phyloP scores from a whole-genome alignment of 169 alveolate species.

The Babesia sp. region DNA sequence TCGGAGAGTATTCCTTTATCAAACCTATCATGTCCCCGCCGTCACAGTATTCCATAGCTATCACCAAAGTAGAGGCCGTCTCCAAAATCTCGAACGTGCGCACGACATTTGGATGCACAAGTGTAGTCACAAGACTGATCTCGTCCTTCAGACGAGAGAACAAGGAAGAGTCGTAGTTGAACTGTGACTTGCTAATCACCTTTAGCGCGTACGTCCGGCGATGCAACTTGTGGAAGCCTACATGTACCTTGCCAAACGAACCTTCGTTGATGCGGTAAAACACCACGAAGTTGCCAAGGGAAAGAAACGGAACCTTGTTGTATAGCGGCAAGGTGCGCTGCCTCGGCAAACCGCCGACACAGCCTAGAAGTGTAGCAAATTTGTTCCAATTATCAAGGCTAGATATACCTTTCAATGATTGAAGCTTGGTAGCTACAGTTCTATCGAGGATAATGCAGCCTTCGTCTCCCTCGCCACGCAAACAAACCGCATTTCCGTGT shows the following conservation, averaged over 20 bases:
- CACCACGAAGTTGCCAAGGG: slow-evolving; percentile 68
- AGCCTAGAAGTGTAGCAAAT: not conserved
- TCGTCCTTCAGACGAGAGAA: slow-evolving; percentile 74
- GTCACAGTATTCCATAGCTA: slow-evolving; percentile 85
- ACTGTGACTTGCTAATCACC: slow-evolving; percentile 69
- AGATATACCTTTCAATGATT: not conserved
- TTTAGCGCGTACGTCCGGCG: slow-evolving; percentile 69
- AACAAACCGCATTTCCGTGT: not conserved
- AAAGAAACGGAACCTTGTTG: slow-evolving; percentile 63
- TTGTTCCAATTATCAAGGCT: slow-evolving; percentile 9
- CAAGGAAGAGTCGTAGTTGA: slow-evolving; percentile 64
- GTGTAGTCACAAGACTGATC: slow-evolving; percentile 67
- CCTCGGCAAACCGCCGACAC: not conserved
- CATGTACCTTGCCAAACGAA: slow-evolving; percentile 75
- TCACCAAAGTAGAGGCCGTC: slow-evolving; percentile 75
- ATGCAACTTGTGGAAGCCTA: slow-evolving; percentile 67
- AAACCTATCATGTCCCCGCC: slow-evolving; percentile 90
- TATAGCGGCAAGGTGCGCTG: slow-evolving; percentile 37
- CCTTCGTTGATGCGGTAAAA: slow-evolving; percentile 75
- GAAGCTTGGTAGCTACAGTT: not conserved
- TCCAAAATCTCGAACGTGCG: slow-evolving; percentile 75
- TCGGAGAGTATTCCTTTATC: slow-evolving; percentile 77
- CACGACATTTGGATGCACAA: slow-evolving; percentile 80
- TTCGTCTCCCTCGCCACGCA: not conserved
- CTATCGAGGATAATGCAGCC: not conserved